Percentiles rank a stretch among this genome's conserved stretches.
Conservation (phyloP, 108 stramenopile genomes). For the Aurantiochytrium sp. region DNA sequence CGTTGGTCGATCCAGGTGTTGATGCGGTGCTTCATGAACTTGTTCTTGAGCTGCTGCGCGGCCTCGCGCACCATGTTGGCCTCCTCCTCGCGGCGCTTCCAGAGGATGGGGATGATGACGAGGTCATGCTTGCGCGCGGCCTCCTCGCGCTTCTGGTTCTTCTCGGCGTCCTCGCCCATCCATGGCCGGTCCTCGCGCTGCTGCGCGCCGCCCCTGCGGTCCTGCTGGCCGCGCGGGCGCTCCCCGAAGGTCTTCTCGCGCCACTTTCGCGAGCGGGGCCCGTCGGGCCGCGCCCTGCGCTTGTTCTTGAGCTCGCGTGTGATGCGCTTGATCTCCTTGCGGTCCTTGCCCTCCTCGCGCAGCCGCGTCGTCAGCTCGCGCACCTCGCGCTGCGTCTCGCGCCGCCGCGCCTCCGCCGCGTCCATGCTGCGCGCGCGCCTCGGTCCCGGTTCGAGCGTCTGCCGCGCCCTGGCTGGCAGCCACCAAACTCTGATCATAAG, state of each 20-base stretch:
- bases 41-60: slow-evolving; percentile 17
- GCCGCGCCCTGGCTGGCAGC: no score
- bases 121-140: slow-evolving; percentile 7
- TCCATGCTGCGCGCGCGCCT: background rate
- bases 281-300: background rate
- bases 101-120: slow-evolving; percentile 16
- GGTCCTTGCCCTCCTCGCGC: background rate
- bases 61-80: background rate
- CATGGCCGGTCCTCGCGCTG: background rate
- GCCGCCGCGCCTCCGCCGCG: background rate
- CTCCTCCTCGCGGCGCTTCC: background rate
- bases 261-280: background rate
- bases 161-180: slow-evolving; percentile 2
- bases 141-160: slow-evolving; percentile 3
- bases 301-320: background rate
- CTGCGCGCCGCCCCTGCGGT: background rate
- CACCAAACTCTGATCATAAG: no score
- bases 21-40: slow-evolving; percentile 29
- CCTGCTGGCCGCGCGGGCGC: background rate
- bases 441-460: no score
- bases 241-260: background rate
- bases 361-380: background rate
- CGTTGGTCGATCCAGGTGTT: slow-evolving; percentile 18
- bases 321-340: background rate
- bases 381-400: background rate